Evolutionary conservation across 2,329 filamentous ascomycete genomes (phyloP), one percentile per base, ranked within the genome.

Genomic region (Hymenoscyphus salicellus): DNA sequence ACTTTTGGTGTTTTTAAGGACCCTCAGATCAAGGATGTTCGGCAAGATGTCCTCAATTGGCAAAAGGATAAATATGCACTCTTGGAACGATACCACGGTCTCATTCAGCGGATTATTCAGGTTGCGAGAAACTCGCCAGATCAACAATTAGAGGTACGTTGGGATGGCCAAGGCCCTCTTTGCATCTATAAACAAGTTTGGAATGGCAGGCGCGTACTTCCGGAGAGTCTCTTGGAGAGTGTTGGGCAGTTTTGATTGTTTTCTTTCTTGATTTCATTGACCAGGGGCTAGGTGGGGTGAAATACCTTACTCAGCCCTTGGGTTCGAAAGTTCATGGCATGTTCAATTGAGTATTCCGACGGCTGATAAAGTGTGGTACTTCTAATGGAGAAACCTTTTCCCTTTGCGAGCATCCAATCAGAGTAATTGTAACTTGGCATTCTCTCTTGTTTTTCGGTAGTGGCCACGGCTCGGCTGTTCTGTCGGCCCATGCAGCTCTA

Each of bases 1-100:
- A 70, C 77, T 10, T 69, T 67, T 8, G 76, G 77, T n/a, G 36
- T 75, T 0, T 84, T 85, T 69, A 74, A 81, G 16, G 77, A 82
- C 43, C 70, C 66, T n/a, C 71, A 30, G 49, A 62, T 68, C 32
- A 30, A 46, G 32, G 49, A 63, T 33, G 80, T 7, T 69, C 71
- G 17, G 71, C 82, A 63, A 71, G 71, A 77, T 5, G 62, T 83
- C 0, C 56, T 72, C 11, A 57, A 70, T 2, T 85, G 81, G 82
- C 80, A 83, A 65, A 62, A 63, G 6, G 69, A 76, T 1, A 77
- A 83, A 16, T 52, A 23, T 28, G 20, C 33, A 30, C 33, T 62
- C 20, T 57, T 62, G 52, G 52, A 23, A 41, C 32, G 52, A 30
- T 67, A 60, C 32, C 63, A 65, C 49, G 60, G 62, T 28, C 8